phyloP scores from a whole-genome alignment of 129 eudicot species.

The Oenanthe sinensis region DNA sequence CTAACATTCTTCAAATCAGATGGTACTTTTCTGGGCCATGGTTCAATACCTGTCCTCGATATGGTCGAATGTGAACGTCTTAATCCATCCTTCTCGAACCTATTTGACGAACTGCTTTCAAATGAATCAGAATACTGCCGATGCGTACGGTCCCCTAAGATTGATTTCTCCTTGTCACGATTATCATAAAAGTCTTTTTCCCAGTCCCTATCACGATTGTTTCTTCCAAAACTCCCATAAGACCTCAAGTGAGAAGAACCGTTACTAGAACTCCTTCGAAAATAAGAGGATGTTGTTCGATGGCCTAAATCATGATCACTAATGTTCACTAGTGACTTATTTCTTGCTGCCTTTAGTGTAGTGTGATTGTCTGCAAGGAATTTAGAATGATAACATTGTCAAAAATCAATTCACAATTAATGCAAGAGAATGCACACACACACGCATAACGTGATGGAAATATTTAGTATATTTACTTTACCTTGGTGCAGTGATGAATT shows the following conservation, averaged over 20 bases:
- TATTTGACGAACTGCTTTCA: constrained; percentile 34
- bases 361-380: constrained; percentile 42
- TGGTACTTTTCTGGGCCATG: constrained; percentile 43
- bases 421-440: neutral
- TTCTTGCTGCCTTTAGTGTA: constrained; percentile 39
- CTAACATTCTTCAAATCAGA: constrained; percentile 28
- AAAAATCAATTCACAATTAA: neutral
- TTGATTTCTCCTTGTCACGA: constrained; percentile 48
- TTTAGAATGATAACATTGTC: constrained; percentile 9
- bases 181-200: constrained; percentile 41
- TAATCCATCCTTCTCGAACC: constrained; percentile 61
- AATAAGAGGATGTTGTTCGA: constrained; percentile 55
- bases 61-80: constrained; percentile 80
- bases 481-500: constrained; percentile 57
- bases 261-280: constrained; percentile 57
- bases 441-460: neutral
- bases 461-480: constrained; percentile 7
- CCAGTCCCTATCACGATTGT: constrained; percentile 62
- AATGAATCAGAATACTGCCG: constrained; percentile 54
- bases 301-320: constrained; percentile 51
- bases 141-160: constrained; percentile 35
- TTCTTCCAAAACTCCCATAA: constrained; percentile 59
- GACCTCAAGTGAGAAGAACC: constrained; percentile 55
- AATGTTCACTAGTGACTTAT: constrained; percentile 37
- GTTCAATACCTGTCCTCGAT: constrained; percentile 47